Conservation (phyloP, 2,329 filamentous ascomycete genomes). For the Pseudocercospora fuligena region DNA sequence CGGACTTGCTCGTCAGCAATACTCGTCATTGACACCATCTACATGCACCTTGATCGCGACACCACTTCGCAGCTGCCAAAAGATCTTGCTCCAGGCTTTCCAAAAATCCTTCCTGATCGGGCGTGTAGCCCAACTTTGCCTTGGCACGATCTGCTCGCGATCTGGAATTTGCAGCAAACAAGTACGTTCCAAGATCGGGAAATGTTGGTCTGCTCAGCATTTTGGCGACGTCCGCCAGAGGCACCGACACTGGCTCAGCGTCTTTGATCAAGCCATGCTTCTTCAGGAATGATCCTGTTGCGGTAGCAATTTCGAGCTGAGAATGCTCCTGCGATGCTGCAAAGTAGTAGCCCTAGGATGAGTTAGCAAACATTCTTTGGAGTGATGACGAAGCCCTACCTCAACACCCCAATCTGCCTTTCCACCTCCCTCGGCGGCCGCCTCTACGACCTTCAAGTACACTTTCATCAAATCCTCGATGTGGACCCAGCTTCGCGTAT, state of each 20-base stretch:
- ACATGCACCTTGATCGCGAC: not conserved
- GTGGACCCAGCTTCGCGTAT: slow-evolving; percentile 58
- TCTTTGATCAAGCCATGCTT: slow-evolving; percentile 34
- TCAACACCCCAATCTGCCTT: slow-evolving; percentile 38
- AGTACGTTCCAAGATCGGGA: slow-evolving; percentile 40
- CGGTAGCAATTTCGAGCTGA: slow-evolving; percentile 38
- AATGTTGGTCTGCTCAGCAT: slow-evolving; percentile 30
- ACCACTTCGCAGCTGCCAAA: slow-evolving; percentile 7
- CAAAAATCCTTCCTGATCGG: slow-evolving; percentile 54
- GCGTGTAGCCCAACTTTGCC: slow-evolving; percentile 62
- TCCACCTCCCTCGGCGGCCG: slow-evolving; percentile 50
- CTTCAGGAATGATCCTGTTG: slow-evolving; percentile 36
- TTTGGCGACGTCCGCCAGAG: slow-evolving; percentile 36
- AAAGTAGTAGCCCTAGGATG: slow-evolving; percentile 54
- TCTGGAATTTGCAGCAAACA: slow-evolving; percentile 61
- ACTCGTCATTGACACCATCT: not conserved
- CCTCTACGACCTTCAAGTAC: slow-evolving; percentile 59
- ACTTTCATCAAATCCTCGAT: slow-evolving; percentile 61
- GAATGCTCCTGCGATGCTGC: slow-evolving; percentile 45
- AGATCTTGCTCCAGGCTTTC: slow-evolving; percentile 53
- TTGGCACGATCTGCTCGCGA: slow-evolving; percentile 58
- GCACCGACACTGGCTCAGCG: slow-evolving; percentile 34
- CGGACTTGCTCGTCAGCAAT: not conserved
- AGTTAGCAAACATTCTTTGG: slow-evolving; percentile 22
- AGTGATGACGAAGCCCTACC: slow-evolving; percentile 1